Evolutionary conservation across 495 filamentous ascomycete genomes (phyloP), one percentile per base, ranked within the genome.

Genomic region (Penicillium taxi): DNA sequence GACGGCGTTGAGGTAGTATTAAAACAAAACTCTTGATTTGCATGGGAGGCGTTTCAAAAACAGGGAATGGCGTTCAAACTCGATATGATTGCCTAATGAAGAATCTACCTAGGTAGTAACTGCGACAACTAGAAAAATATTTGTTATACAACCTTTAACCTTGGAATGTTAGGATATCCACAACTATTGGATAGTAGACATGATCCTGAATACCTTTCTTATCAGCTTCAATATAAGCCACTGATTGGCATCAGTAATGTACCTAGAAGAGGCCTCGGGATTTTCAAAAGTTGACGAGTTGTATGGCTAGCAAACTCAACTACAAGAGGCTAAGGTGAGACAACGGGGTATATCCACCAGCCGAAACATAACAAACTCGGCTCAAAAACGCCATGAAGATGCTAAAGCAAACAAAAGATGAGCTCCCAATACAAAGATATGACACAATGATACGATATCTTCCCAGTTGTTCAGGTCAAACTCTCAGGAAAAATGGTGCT

Each of bases 321-420:
- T 29, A 39, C 35, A n/a, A 53, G 30, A 33, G 28, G 24, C 22
- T 37, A 40, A 46, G 40, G 32, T 31, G 34, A 31, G 28, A 43
- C 20, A 45, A 30, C 41, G 38, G 51, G 51, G 51, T 54, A 54
- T 53, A 50, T 51, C 35, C 45, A 50, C 40, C 44, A 48, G 44
- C 47, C 37, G 37, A 24, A 44, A 46, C 25, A 31, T 28, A 41
- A 27, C 7, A 45, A 32, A 29, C 29, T 27, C 26, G 17, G 26
- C 22, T 16, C 41, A 14, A n/a, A 28, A 50, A 45, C 47, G 42
- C 42, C 41, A 40, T 28, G 11, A 33, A 41, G 11, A 42, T 34
- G 38, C 38, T 42, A 37, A 35, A 38, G 16, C 12, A 19, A 32
- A n/a, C n/a, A 24, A 22, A 8, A 15, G 18, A 36, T 16, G 13